A percentile compares a stretch with the other conserved stretches of the same genome.
These are phyloP conservation scores for Fusarium humuli DNA, from an alignment of 2,329 filamentous ascomycete genomes.

Conservation along the genomic window DNA sequence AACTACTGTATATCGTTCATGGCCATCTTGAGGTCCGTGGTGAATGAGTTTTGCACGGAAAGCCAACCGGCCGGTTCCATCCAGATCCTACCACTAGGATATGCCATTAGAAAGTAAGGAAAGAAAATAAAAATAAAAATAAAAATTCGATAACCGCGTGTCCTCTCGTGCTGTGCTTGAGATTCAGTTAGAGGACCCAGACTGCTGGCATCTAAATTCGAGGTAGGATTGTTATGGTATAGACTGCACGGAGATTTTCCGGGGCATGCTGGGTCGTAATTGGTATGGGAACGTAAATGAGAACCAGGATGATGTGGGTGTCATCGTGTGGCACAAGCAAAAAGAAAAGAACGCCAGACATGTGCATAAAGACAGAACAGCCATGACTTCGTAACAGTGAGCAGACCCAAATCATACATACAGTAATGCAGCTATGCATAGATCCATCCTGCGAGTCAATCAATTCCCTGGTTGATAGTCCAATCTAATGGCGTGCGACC, in stretches of 20 bases:
- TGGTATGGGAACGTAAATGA: neutral
- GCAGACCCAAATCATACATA: neutral
- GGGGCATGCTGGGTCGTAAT: slow-evolving; percentile 5
- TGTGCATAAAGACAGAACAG: slow-evolving; percentile 24
- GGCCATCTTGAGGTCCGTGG: slow-evolving; percentile 14
- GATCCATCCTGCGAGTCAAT: slow-evolving; percentile 5
- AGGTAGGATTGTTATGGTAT: neutral
- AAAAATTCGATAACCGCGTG: neutral
- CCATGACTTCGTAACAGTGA: slow-evolving; percentile 23
- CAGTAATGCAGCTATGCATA: slow-evolving; percentile 15
- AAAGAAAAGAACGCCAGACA: slow-evolving; percentile 1
- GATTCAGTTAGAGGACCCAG: neutral
- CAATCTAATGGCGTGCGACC: neutral
- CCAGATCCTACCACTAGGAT: neutral
- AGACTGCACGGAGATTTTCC: slow-evolving; percentile 31
- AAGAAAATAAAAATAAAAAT: too few relatives aligned
- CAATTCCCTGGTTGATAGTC: neutral
- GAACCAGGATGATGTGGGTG: slow-evolving; percentile 17
- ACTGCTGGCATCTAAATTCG: neutral
- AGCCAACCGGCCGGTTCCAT: slow-evolving; percentile 1
- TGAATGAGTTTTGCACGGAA: slow-evolving; percentile 9
- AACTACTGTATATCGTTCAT: neutral
- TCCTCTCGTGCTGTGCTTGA: neutral
- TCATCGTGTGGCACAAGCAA: slow-evolving; percentile 14
- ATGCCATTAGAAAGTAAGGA: neutral